Conservation (phyloP, 192 early-diverging fungal genomes). For the Backusella macrospora region DNA sequence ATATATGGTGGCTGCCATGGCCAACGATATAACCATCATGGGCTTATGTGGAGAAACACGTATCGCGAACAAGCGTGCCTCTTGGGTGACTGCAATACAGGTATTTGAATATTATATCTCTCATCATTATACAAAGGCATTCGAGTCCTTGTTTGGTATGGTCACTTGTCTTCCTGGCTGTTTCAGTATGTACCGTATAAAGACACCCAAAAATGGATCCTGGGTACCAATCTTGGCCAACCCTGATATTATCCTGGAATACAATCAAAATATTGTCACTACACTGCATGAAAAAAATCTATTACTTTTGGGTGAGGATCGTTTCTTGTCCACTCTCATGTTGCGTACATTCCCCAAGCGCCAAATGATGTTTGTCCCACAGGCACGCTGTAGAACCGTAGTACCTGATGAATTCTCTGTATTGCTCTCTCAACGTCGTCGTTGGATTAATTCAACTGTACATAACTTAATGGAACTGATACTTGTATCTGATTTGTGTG, state of each 20-base stretch:
- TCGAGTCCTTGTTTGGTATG: constrained; percentile 92
- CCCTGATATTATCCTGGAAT: constrained; percentile 81
- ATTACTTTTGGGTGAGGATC: constrained; percentile 83
- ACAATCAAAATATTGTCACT: constrained; percentile 76
- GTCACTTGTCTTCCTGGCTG: constrained; percentile 96
- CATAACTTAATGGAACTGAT: constrained; percentile 88
- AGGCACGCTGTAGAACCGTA: constrained; percentile 80
- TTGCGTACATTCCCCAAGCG: constrained; percentile 80
- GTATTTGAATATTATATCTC: constrained; percentile 97
- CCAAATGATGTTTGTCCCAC: constrained; percentile 85
- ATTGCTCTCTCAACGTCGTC: constrained; percentile 84
- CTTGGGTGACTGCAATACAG: constrained; percentile 87
- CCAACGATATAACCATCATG: constrained; percentile 89
- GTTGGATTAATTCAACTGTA: constrained; percentile 95
- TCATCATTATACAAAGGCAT: constrained; percentile 92
- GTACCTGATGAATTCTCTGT: constrained; percentile 83
- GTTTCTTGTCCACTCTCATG: constrained; percentile 85
- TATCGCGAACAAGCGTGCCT: constrained; percentile 89
- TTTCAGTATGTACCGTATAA: constrained; percentile 96
- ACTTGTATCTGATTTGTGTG: constrained; percentile 83
- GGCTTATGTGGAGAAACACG: constrained; percentile 97
- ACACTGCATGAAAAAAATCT: constrained; percentile 86
- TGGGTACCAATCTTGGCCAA: constrained; percentile 85
- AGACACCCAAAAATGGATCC: constrained; percentile 69
- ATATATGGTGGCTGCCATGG: constrained; percentile 90